These are phyloP conservation scores for Vaccinium corymbosum DNA, from an alignment of 148 eudicot genomes.

Conservation along the genomic window DNA sequence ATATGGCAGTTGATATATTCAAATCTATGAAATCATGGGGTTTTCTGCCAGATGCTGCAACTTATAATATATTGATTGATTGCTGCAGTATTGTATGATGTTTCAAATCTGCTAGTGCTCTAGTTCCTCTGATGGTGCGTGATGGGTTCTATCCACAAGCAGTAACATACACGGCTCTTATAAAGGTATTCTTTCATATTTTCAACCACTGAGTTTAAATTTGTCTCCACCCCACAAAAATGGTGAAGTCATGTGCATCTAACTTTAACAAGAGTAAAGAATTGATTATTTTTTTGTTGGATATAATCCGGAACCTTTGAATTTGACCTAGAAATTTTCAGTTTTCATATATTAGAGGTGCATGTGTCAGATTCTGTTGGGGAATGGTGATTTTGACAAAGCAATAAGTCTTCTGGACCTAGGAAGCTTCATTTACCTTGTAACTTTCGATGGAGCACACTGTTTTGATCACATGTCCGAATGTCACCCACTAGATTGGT, in stretches of 20 bases:
- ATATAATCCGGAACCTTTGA: neutral
- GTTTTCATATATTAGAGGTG: constrained; percentile 24
- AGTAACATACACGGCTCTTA: constrained; percentile 55
- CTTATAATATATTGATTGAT: constrained; percentile 72
- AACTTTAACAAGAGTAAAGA: neutral
- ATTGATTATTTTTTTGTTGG: neutral
- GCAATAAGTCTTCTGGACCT: constrained; percentile 61
- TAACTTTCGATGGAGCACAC: neutral
- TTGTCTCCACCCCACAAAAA: neutral
- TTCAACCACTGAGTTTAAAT: neutral
- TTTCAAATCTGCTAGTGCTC: constrained; percentile 60
- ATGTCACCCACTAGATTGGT: no score
- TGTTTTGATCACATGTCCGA: neutral
- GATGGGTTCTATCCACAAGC: constrained; percentile 49
- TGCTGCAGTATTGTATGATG: constrained; percentile 64
- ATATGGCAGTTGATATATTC: constrained; percentile 58
- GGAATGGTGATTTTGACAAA: constrained; percentile 47
- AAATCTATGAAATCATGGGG: constrained; percentile 53
- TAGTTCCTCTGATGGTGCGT: constrained; percentile 65
- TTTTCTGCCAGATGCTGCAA: constrained; percentile 49
- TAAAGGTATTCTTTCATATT: constrained; percentile 29
- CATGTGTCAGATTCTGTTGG: constrained; percentile 53
- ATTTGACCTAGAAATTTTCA: neutral
- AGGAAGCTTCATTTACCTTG: constrained; percentile 35
- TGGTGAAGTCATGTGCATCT: neutral